phyloP scores from a whole-genome alignment of 2,329 filamentous ascomycete genomes.

The Magnaporthiopsis rhizophila region DNA sequence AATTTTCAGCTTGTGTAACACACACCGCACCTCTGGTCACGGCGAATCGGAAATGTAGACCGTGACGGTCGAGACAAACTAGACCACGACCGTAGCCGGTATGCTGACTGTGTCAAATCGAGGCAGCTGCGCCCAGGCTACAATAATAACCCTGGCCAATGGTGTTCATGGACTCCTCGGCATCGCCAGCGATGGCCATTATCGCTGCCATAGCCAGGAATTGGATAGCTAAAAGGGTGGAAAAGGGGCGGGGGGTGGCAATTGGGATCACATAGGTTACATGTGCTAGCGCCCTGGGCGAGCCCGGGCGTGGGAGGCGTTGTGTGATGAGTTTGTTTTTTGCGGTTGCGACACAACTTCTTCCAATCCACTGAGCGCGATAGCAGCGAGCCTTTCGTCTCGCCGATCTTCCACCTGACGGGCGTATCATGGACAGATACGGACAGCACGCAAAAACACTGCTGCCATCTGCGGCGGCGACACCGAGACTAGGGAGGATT shows the following conservation, averaged over 20 bases:
- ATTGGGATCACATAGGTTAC: too few species aligned
- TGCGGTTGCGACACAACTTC: neutral
- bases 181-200: slow-evolving; percentile 48
- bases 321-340: too few species aligned
- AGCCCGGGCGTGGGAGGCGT: too few species aligned
- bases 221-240: neutral
- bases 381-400: neutral
- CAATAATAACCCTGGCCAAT: slow-evolving; percentile 55
- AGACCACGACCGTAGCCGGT: slow-evolving; percentile 34
- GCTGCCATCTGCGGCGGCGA: neutral
- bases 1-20: neutral
- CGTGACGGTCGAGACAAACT: slow-evolving; percentile 42
- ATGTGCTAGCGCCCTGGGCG: too few species aligned
- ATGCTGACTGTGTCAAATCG: slow-evolving; percentile 55
- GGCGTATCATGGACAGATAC: neutral
- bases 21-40: slow-evolving; percentile 22
- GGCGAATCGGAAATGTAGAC: slow-evolving; percentile 36
- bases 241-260: neutral
- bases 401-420: neutral
- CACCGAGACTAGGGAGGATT: too few species aligned
- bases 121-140: slow-evolving; percentile 60
- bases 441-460: neutral
- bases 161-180: slow-evolving; percentile 59
- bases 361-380: neutral
- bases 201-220: slow-evolving; percentile 39